phyloP scores from a whole-genome alignment of 2,329 filamentous ascomycete genomes.

The Ambrosiella beaveri region DNA sequence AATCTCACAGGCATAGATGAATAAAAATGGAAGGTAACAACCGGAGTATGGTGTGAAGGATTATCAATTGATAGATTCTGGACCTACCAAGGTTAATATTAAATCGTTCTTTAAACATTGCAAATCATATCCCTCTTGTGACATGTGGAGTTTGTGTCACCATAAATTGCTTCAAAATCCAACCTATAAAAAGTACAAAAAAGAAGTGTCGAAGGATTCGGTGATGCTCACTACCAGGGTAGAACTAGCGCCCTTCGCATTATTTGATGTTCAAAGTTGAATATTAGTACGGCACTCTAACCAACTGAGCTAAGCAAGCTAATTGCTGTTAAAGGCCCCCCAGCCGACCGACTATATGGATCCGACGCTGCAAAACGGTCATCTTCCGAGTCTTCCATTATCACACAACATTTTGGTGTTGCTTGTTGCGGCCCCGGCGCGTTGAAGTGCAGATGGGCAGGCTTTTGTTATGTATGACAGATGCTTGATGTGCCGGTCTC shows the following conservation, averaged over 20 bases:
- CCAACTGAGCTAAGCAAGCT: conserved; percentile 13
- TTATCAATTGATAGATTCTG: neutral
- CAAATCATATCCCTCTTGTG: neutral
- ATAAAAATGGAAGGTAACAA: neutral
- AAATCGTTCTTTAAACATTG: neutral
- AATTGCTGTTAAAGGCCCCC: neutral
- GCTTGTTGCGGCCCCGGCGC: too few species aligned
- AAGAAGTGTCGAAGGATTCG: neutral
- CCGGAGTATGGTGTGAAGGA: neutral
- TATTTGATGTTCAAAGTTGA: conserved; percentile 7
- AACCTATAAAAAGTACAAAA: neutral
- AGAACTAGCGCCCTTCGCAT: conserved; percentile 12
- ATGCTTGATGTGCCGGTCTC: too few species aligned
- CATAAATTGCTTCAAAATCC: neutral
- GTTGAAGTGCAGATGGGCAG: too few species aligned
- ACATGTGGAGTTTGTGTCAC: neutral
- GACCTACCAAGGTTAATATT: neutral
- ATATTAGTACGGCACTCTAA: conserved; percentile 13
- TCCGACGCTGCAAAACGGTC: too few species aligned
- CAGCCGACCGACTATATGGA: too few species aligned
- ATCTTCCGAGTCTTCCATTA: too few species aligned
- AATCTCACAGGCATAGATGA: too few species aligned
- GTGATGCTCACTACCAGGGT: conserved; percentile 12
- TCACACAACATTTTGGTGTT: too few species aligned
- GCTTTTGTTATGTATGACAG: too few species aligned